These are phyloP conservation scores for Penicillium coprophilum DNA, from an alignment of 495 filamentous ascomycete genomes.

Conservation along the genomic window DNA sequence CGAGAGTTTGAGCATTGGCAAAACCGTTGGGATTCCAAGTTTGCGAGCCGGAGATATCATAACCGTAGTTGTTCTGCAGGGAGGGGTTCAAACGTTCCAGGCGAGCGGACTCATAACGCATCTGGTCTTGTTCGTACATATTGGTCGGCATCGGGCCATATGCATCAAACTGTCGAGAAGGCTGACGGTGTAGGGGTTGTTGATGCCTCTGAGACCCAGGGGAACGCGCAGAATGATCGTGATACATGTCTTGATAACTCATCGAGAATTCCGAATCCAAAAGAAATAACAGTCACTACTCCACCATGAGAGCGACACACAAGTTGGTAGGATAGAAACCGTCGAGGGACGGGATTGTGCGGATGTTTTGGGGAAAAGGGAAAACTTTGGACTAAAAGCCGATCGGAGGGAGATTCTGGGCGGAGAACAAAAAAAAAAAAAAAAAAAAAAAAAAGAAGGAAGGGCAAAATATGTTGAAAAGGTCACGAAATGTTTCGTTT, in stretches of 20 bases:
- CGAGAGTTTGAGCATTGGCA: slow-evolving; percentile 51
- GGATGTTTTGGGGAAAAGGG: slow-evolving; percentile 14
- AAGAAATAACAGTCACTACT: slow-evolving; percentile 35
- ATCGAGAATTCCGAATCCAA: slow-evolving; percentile 46
- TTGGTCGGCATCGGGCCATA: slow-evolving; percentile 61
- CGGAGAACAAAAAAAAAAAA: slow-evolving; percentile 19
- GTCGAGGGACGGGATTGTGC: slow-evolving; percentile 19
- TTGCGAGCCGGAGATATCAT: slow-evolving; percentile 62
- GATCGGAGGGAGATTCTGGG: slow-evolving; percentile 22
- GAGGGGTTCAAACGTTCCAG: slow-evolving; percentile 60
- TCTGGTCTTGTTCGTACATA: slow-evolving; percentile 61
- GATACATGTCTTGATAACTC: slow-evolving; percentile 65
- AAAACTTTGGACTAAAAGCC: slow-evolving; percentile 27
- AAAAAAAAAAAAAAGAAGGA: slow-evolving; percentile 4
- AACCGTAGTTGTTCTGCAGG: slow-evolving; percentile 55
- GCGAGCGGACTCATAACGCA: slow-evolving; percentile 59
- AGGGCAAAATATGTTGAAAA: neutral
- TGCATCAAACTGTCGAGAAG: slow-evolving; percentile 67
- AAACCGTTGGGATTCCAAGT: slow-evolving; percentile 65
- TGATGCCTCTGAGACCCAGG: slow-evolving; percentile 62
- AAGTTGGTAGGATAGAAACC: slow-evolving; percentile 1
- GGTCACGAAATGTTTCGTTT: slow-evolving; percentile 1
- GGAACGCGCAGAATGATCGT: slow-evolving; percentile 59
- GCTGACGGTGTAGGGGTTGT: slow-evolving; percentile 64
- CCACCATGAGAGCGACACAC: slow-evolving; percentile 27